phyloP scores from a whole-genome alignment of 2,329 filamentous ascomycete genomes.

The Ambrosiella beaveri region DNA sequence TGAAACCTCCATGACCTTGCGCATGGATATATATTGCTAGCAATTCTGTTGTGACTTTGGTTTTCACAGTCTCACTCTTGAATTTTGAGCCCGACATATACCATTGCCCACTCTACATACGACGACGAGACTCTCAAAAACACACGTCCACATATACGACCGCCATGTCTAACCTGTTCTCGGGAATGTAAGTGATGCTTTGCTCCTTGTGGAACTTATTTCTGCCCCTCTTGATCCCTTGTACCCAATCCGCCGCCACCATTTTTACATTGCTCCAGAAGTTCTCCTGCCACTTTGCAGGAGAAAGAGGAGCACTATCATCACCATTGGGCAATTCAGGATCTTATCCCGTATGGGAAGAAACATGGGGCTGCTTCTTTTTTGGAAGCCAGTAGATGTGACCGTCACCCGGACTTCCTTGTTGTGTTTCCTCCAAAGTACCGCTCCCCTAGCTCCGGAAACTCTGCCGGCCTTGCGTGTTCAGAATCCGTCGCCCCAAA shows the following conservation, averaged over 20 bases:
- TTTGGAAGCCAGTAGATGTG: neutral
- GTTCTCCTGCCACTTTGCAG: neutral
- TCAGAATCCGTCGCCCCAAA: neutral
- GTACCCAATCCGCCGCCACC: neutral
- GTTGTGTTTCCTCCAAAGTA: neutral
- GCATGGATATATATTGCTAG: neutral
- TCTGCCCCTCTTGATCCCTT: conserved; percentile 12
- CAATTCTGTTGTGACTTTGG: neutral
- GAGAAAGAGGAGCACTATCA: too few relatives aligned
- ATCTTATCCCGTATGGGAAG: neutral
- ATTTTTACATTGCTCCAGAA: neutral
- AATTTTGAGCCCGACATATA: neutral
- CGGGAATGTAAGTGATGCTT: conserved; percentile 37
- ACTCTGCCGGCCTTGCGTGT: neutral
- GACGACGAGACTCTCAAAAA: neutral
- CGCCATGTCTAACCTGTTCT: conserved; percentile 43
- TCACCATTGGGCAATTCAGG: neutral
- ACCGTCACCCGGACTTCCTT: neutral
- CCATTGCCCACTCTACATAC: neutral
- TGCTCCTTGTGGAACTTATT: neutral
- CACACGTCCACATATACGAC: neutral
- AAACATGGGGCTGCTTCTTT: neutral
- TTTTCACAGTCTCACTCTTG: neutral
- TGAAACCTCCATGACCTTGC: conserved; percentile 5
- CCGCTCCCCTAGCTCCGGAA: neutral